Conservation (phyloP, 129 eudicot species). For the Helianthus tuberosus region DNA sequence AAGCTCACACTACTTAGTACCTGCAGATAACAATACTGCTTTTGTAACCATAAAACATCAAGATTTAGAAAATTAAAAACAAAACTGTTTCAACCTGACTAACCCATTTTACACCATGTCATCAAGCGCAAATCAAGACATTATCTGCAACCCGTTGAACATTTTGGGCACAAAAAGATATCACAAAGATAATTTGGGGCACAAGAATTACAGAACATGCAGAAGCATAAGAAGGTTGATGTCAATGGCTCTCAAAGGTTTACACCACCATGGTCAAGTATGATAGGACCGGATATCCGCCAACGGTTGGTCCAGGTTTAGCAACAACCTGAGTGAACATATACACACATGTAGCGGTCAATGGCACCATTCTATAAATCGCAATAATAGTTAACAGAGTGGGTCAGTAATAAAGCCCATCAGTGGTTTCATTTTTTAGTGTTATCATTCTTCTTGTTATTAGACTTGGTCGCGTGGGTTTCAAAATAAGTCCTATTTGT, state of each 20-base stretch:
- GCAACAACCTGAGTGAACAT: slow-evolving; percentile 63
- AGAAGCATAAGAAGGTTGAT: slow-evolving; percentile 46
- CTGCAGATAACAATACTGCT: not conserved
- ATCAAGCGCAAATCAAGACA: not conserved
- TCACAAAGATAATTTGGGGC: slow-evolving; percentile 8
- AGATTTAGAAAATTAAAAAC: not conserved
- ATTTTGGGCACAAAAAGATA: not conserved
- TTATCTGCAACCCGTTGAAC: not conserved
- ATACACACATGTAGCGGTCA: not conserved
- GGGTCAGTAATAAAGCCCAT: no score
- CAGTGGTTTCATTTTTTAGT: not conserved
- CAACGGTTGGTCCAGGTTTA: slow-evolving; percentile 70
- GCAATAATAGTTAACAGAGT: not conserved
- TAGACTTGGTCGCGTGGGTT: no score
- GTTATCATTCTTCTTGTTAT: not conserved
- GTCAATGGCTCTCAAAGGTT: slow-evolving; percentile 53
- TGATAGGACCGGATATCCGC: slow-evolving; percentile 49
- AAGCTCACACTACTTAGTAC: no score
- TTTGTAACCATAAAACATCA: not conserved
- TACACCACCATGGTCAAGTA: slow-evolving; percentile 65
- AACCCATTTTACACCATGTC: not conserved
- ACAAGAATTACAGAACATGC: slow-evolving; percentile 45
- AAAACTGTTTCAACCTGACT: not conserved
- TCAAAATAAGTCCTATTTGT: not conserved
- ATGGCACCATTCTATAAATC: not conserved